Evolutionary conservation across 2,329 filamentous ascomycete genomes (phyloP).

Genomic region (Amesomyces nigricolor): DNA sequence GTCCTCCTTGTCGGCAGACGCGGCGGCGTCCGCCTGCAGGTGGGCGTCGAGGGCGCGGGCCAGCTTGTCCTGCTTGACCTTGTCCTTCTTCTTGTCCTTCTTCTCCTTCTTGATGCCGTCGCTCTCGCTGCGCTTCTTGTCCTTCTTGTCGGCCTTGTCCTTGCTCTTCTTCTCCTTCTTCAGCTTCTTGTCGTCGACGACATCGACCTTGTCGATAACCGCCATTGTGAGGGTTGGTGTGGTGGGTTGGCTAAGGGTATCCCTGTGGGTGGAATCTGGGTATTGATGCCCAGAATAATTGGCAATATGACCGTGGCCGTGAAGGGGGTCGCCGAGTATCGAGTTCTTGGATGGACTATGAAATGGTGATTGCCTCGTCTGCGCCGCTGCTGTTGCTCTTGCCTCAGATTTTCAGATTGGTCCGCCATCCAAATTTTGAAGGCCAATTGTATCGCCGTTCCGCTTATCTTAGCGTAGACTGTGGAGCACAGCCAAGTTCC

Average conservation of each 20-base stretch:
- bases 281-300: not conserved
- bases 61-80: constrained; percentile 69
- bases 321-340: not conserved
- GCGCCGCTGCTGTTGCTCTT: constrained; percentile 6
- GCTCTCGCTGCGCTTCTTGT: constrained; percentile 49
- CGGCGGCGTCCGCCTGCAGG: constrained; percentile 50
- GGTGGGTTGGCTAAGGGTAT: not conserved
- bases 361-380: not conserved
- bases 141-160: constrained; percentile 37
- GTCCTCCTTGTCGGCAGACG: constrained; percentile 27
- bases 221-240: constrained; percentile 20
- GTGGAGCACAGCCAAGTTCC: not conserved
- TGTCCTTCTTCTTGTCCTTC: constrained; percentile 61
- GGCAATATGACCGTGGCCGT: not conserved
- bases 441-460: constrained; percentile 25
- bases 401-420: constrained; percentile 22
- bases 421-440: constrained; percentile 22
- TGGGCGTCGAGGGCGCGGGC: constrained; percentile 60
- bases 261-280: not conserved
- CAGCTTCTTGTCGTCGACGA: constrained; percentile 22
- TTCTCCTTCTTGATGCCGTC: constrained; percentile 50
- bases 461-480: constrained; percentile 14
- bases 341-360: not conserved
- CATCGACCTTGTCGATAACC: constrained; percentile 19
- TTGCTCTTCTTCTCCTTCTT: constrained; percentile 38